Conservation (phyloP, 73 alveolate genomes). For the Paramecium octaurelia region DNA sequence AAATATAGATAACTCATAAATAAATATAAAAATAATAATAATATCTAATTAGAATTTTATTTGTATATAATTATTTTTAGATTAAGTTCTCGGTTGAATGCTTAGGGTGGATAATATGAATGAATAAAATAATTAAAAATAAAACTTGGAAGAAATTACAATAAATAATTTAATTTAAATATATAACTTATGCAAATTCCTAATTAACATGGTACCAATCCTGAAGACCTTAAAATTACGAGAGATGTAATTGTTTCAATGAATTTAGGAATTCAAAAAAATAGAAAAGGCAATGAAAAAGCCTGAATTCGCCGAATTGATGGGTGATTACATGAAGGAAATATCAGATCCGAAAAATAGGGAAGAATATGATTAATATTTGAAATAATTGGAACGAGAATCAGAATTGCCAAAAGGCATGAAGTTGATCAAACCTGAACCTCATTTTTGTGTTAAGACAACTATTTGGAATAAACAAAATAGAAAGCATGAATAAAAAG, state of each 20-base stretch:
- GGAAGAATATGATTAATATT: conserved; percentile 91
- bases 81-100: too few relatives aligned
- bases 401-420: conserved; percentile 91
- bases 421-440: conserved; percentile 77
- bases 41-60: not conserved
- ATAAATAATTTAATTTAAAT: not conserved
- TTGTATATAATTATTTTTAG: not conserved
- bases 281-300: conserved; percentile 90
- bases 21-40: not conserved
- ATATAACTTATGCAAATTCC: conserved; percentile 33
- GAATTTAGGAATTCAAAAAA: conserved; percentile 69
- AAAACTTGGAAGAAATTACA: not conserved
- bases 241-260: not conserved
- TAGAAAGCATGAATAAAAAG: conserved; percentile 67
- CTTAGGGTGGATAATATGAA: not conserved
- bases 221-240: not conserved
- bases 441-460: conserved; percentile 84
- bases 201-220: conserved; percentile 17
- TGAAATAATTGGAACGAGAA: conserved; percentile 87
- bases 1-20: conserved; percentile 48
- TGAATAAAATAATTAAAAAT: not conserved
- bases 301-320: conserved; percentile 87
- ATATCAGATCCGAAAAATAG: conserved; percentile 97
- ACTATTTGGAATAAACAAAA: conserved; percentile 64
- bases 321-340: conserved; percentile 83